Base-by-base conservation (phyloP, 345 rosid genomes). In the Durio zibethinus region DNA sequence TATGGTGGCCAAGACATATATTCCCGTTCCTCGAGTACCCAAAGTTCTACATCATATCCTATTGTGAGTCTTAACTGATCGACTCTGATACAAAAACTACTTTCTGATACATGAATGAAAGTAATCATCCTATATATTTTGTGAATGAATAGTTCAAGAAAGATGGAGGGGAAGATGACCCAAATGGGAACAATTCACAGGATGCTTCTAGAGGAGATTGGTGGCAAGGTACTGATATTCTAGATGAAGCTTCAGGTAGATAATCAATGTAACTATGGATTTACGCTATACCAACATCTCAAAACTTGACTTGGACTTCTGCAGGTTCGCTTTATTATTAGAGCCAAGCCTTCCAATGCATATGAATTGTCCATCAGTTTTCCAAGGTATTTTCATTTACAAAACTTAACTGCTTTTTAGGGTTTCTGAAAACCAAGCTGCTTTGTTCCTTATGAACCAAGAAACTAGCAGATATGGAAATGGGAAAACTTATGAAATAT, bases 291-390 rank as follows among this genome's bases (percentile, higher is more conserved):
- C 77, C 74, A 35, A 21, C 18, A 73, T 54, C 77, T 56, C 16
- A 4, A 23, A 54, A 23, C 70, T 43, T 78, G 59, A 67, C 52
- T n/a, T 21, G 42, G 4, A 35, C 35, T 79, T 80, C 74, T 83
- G 82, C 88, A 92, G 97, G 98, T 81, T 92, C 98, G 1, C 93
- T 94, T 67, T 92, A 94, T 85, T 92, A 91, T 65, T 91, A 91
- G 86, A 84, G 70, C 72, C 80, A 82, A 43, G 63, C 78, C 69
- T 79, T 79, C 78, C 20, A 50, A 60, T 81, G 78, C 78, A 29
- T 35, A 27, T 75, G 85, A 75, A 61, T 16, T 29, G 27, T 45
- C 57, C 67, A 31, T 47, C 67, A 62, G 67, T 31, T 15, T 33
- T 62, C 67, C 21, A 31, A 70, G 57, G 74, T 70, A 70, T 14